Evolutionary conservation across 2,329 filamentous ascomycete genomes (phyloP).

Genomic region (Talaromyces sp.): DNA sequence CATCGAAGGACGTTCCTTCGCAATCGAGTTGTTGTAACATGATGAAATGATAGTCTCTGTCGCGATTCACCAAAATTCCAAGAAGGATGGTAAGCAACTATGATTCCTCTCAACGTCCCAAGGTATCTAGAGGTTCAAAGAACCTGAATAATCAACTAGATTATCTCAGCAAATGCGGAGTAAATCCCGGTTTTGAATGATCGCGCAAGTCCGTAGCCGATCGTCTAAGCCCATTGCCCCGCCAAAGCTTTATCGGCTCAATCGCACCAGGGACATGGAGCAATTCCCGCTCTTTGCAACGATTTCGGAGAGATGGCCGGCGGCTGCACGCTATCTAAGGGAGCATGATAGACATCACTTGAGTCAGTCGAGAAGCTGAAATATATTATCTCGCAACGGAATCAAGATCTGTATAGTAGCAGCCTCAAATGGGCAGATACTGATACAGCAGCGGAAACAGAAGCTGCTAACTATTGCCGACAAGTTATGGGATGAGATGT

Average conservation of each 20-base stretch:
- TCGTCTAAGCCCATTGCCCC: background rate
- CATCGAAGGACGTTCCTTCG: background rate
- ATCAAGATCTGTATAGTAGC: background rate
- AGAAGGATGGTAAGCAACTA: background rate
- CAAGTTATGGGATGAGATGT: too few species aligned
- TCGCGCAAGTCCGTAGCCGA: background rate
- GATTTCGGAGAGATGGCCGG: background rate
- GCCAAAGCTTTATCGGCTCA: background rate
- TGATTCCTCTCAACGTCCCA: background rate
- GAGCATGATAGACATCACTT: background rate
- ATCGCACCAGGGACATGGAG: background rate
- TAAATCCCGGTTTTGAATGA: background rate
- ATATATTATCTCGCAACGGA: background rate
- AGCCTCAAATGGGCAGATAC: background rate
- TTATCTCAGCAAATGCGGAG: background rate
- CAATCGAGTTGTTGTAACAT: constrained; percentile 1
- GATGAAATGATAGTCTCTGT: background rate
- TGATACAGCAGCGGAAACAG: background rate
- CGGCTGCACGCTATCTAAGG: background rate
- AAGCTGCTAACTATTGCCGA: background rate
- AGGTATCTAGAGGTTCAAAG: background rate
- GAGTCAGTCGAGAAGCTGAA: background rate
- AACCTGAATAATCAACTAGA: background rate
- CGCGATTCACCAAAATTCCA: background rate
- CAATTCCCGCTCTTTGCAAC: too few species aligned